These are phyloP conservation scores for Phoma sp. DNA, from an alignment of 2,329 filamentous ascomycete species.

Conservation along the genomic window DNA sequence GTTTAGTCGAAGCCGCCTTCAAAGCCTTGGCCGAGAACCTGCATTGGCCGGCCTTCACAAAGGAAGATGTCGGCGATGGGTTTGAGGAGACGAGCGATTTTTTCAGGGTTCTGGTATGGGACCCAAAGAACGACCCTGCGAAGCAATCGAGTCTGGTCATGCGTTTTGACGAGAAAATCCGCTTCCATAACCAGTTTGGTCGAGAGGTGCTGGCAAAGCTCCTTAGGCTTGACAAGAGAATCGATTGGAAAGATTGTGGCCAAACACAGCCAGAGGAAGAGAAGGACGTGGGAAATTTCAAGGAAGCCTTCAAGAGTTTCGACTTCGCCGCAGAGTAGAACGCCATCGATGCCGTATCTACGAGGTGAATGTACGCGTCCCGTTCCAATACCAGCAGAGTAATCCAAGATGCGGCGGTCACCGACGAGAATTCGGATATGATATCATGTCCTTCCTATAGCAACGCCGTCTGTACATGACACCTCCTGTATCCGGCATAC, in stretches of 20 bases:
- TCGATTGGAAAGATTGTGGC: constrained; percentile 83
- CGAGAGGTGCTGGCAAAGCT: constrained; percentile 88
- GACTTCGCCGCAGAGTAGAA: constrained; percentile 71
- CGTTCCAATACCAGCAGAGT: neutral
- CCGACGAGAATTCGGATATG: neutral
- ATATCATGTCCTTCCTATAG: neutral
- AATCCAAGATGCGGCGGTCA: constrained; percentile 2
- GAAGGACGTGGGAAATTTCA: constrained; percentile 78
- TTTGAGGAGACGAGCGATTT: constrained; percentile 63
- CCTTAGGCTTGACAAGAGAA: constrained; percentile 76
- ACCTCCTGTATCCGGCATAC: neutral
- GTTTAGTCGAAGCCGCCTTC: constrained; percentile 87
- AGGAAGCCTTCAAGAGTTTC: constrained; percentile 80
- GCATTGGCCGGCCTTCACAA: constrained; percentile 61
- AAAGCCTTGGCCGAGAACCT: constrained; percentile 84
- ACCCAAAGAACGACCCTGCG: constrained; percentile 57
- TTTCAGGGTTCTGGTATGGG: constrained; percentile 85
- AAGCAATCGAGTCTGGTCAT: constrained; percentile 76
- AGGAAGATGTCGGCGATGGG: constrained; percentile 50
- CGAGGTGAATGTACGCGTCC: neutral
- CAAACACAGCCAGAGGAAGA: constrained; percentile 81
- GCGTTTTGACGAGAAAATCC: constrained; percentile 71
- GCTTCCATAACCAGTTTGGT: constrained; percentile 91
- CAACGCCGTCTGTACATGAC: neutral
- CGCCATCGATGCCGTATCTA: neutral